Conservation (phyloP, 805 yeast species). For the Teunomyces cretensis region DNA sequence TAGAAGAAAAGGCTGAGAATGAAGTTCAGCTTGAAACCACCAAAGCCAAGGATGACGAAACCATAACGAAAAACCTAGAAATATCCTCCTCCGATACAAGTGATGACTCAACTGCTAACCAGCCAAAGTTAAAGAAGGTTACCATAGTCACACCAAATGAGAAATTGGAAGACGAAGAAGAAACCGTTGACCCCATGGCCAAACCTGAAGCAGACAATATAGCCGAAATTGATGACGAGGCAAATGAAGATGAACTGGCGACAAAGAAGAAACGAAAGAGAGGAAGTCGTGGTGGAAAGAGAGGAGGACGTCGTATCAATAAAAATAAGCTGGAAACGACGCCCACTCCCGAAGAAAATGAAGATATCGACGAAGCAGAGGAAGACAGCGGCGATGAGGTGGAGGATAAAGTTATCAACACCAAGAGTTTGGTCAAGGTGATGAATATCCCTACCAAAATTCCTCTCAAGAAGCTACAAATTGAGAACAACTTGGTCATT, state of each 20-base stretch:
- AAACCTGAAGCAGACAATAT: no score
- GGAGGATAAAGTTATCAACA: slow-evolving; percentile 19
- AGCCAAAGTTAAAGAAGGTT: slow-evolving; percentile 16
- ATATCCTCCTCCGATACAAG: neutral
- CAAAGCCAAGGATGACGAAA: neutral
- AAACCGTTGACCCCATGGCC: neutral
- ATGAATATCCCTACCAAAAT: slow-evolving; percentile 12
- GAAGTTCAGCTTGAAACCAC: neutral
- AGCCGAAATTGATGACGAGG: slow-evolving; percentile 6
- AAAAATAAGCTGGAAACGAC: slow-evolving; percentile 35
- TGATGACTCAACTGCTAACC: neutral
- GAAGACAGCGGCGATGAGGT: slow-evolving; percentile 12
- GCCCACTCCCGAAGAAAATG: slow-evolving; percentile 8
- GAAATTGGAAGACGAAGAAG: slow-evolving; percentile 9
- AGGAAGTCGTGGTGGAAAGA: slow-evolving; percentile 83
- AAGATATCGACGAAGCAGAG: slow-evolving; percentile 8
- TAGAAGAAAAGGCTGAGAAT: neutral
- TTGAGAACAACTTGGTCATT: slow-evolving; percentile 55
- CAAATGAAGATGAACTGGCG: neutral
- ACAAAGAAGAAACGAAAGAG: slow-evolving; percentile 67
- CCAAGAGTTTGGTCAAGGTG: slow-evolving; percentile 30
- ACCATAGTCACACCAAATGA: slow-evolving; percentile 20
- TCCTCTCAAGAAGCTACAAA: slow-evolving; percentile 35
- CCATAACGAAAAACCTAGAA: neutral
- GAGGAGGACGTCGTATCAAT: slow-evolving; percentile 35